phyloP scores from a whole-genome alignment of 352 stramenopile species.

The Globisporangium cederbergense region DNA sequence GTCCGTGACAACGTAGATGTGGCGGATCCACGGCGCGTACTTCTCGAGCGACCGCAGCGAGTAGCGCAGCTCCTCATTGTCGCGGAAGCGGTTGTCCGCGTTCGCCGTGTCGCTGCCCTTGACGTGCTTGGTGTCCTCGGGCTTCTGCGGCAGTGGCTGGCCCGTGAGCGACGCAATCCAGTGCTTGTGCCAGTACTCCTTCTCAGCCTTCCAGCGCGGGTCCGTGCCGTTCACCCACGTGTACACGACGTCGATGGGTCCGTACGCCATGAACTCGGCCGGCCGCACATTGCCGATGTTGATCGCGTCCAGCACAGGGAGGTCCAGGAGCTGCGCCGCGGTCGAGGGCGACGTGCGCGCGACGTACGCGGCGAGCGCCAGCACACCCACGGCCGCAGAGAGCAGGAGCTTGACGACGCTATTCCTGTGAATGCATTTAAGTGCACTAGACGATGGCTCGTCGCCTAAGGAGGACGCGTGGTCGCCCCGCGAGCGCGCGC shows the following conservation, averaged over 20 bases:
- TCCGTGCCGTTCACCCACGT: conserved; percentile 96
- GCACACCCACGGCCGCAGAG: background rate
- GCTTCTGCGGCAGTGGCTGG: conserved; percentile 60
- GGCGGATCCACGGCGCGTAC: conserved; percentile 93
- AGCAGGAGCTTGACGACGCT: background rate
- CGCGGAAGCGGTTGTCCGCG: conserved; percentile 90
- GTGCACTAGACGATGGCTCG: background rate
- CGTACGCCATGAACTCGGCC: conserved; percentile 61
- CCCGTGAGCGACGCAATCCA: conserved; percentile 84
- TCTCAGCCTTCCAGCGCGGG: conserved; percentile 88
- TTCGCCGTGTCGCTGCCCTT: conserved; percentile 72
- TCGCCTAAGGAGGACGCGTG: background rate
- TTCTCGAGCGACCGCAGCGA: conserved; percentile 91
- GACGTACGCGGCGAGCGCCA: conserved; percentile 15
- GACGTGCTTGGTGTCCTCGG: conserved; percentile 38
- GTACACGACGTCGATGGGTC: conserved; percentile 94
- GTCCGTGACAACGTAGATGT: conserved; percentile 94
- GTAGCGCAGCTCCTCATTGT: conserved; percentile 94
- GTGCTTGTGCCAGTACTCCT: conserved; percentile 87
- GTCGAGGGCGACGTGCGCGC: conserved; percentile 4
- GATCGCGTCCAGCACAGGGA: conserved; percentile 9
- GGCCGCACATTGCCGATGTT: conserved; percentile 72
- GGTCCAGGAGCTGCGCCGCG: conserved; percentile 10
- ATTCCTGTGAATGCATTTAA: background rate
- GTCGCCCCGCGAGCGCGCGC: conserved; percentile 16